Conservation (phyloP, 164 flowering plant genomes). For the Echeveria elegans region DNA sequence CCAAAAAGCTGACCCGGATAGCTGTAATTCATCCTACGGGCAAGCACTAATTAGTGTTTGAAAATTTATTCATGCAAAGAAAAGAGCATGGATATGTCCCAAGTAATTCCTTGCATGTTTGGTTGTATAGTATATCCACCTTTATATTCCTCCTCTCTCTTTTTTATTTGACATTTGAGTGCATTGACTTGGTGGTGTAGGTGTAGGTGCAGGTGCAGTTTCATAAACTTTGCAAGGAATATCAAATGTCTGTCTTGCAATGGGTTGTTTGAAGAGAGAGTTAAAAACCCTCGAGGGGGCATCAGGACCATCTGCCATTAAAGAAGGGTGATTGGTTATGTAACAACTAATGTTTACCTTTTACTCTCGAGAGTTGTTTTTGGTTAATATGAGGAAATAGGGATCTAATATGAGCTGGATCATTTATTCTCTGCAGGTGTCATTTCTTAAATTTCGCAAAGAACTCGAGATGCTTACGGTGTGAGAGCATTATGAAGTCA, state of each 20-base stretch:
- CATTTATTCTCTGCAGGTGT: slow-evolving; percentile 43
- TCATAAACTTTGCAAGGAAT: slow-evolving; percentile 71
- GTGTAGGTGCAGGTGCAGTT: slow-evolving; percentile 77
- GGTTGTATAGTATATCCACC: background rate
- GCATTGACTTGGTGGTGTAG: background rate
- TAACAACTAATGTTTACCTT: slow-evolving; percentile 37
- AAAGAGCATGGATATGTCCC: slow-evolving; percentile 64
- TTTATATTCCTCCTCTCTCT: background rate
- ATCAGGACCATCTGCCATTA: slow-evolving; percentile 60
- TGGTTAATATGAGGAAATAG: background rate
- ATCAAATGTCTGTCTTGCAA: slow-evolving; percentile 73
- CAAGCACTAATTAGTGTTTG: slow-evolving; percentile 9
- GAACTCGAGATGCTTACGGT: slow-evolving; percentile 65
- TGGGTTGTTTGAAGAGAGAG: slow-evolving; percentile 37
- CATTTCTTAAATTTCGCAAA: slow-evolving; percentile 84
- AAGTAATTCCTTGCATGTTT: slow-evolving; percentile 49
- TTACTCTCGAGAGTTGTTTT: background rate
- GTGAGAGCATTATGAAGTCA: too few relatives aligned
- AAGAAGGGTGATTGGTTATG: slow-evolving; percentile 97
- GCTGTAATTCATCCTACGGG: slow-evolving; percentile 9
- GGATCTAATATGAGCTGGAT: background rate
- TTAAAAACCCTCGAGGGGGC: slow-evolving; percentile 36
- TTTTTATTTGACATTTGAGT: slow-evolving; percentile 3
- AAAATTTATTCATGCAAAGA: slow-evolving; percentile 16
- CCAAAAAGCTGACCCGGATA: slow-evolving; percentile 20